These are phyloP conservation scores for Parathielavia appendiculata DNA, from an alignment of 495 filamentous ascomycete genomes.

Conservation along the genomic window DNA sequence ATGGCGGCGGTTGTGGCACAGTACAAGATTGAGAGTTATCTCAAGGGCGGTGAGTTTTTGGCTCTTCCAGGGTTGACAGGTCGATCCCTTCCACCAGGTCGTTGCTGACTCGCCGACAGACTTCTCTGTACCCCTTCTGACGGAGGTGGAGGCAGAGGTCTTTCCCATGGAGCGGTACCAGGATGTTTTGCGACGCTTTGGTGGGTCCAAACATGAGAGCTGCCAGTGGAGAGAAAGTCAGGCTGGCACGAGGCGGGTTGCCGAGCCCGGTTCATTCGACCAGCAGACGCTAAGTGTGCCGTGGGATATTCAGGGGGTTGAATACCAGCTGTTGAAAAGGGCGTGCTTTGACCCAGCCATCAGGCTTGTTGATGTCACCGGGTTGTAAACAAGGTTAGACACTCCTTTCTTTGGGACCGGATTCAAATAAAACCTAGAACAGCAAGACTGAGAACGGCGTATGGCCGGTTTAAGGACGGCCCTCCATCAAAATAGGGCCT, in stretches of 20 bases:
- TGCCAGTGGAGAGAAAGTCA: conserved; percentile 12
- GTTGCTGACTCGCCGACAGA: conserved; percentile 9
- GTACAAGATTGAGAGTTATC: conserved; percentile 23
- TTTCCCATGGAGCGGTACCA: conserved; percentile 20
- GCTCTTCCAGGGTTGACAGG: neutral
- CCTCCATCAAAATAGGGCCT: neutral
- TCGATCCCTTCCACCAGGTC: neutral
- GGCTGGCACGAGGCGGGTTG: conserved; percentile 2
- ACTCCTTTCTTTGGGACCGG: neutral
- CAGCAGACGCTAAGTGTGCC: conserved; percentile 13
- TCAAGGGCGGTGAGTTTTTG: conserved; percentile 19
- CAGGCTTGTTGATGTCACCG: conserved; percentile 13
- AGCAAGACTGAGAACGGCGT: too few species aligned
- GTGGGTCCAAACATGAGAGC: conserved; percentile 1
- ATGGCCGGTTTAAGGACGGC: neutral
- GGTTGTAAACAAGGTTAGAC: neutral
- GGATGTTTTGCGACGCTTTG: conserved; percentile 17
- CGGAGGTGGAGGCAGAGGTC: conserved; percentile 6
- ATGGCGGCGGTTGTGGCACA: conserved; percentile 15
- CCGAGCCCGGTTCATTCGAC: conserved; percentile 13
- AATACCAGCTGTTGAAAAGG: conserved; percentile 21
- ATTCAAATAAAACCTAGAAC: too few species aligned
- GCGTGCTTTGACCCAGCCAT: conserved; percentile 20
- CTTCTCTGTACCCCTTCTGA: conserved; percentile 18
- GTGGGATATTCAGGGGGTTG: conserved; percentile 20